Evolutionary conservation across 179 eudicot species (phyloP), one percentile per base, ranked within the genome.

Genomic region (Silene vulgaris): DNA sequence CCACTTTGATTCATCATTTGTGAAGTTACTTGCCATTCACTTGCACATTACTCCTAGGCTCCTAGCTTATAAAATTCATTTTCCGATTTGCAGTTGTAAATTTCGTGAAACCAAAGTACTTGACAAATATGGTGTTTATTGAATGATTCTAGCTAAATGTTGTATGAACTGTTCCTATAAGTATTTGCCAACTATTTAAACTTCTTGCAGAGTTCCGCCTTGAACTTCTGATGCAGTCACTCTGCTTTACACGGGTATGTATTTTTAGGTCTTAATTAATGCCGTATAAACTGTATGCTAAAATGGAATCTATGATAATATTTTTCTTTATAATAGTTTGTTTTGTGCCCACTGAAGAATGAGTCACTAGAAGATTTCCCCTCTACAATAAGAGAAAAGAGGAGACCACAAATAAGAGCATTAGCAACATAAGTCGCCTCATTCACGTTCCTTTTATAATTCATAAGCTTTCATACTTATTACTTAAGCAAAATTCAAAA

Each of bases 181-280:
- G 19, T 64, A 35, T 74, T 40, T 37, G 63, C 79, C 75, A 79
- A 81, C 65, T 45, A 71, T 59, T 52, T 62, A 19, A 35, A 66
- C 67, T 65, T 81, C 76, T 77, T 85, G 84, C 93, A 92, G 97
- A 95, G 30, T 95, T 95, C 80, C 90, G 86, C 82, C 90, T 95
- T 75, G 97, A 95, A 70, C 97, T 95, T 80, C 78, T 92, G 81
- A 89, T 95, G 97, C 99, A 95, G 79, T 92, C 99, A 23, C 93
- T 95, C 79, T 74, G 79, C 78, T 88, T 95, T 82, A 88, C 99
- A 75, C 87, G 99, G 91, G 98, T 94, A 90, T 74, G 85, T n/a
- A 8, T 48, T 60, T 30, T 59, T 59, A 66, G 61, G 17, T 72
- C 61, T 30, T 50, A 60, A 57, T 64, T 20, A 59, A 5, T 74